Conservation (phyloP, 1,139 yeast species). For the Pichia norvegensis region DNA sequence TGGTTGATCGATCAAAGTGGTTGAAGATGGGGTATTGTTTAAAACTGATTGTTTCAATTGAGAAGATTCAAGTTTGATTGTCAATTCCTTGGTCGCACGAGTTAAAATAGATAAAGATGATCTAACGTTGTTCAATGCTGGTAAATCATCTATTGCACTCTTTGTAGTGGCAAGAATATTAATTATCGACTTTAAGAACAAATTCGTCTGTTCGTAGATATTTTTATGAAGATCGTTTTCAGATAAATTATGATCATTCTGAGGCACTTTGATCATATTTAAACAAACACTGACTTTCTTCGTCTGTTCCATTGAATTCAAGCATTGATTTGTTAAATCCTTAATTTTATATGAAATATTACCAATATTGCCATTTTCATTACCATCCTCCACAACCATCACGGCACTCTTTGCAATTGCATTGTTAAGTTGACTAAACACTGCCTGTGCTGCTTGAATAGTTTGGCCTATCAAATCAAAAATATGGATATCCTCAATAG, state of each 20-base stretch:
- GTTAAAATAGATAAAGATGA: conserved; percentile 76
- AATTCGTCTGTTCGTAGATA: conserved; percentile 83
- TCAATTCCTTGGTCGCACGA: conserved; percentile 83
- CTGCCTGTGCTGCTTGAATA: conserved; percentile 69
- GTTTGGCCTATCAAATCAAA: conserved; percentile 70
- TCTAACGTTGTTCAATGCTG: conserved; percentile 71
- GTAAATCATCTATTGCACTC: conserved; percentile 71
- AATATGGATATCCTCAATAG: conserved; percentile 67
- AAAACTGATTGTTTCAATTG: conserved; percentile 36
- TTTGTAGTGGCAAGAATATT: conserved; percentile 79
- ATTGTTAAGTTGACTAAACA: conserved; percentile 67
- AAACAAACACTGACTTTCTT: conserved; percentile 56
- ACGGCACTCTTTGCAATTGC: conserved; percentile 70
- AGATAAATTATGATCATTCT: conserved; percentile 36
- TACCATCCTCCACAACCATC: conserved; percentile 34
- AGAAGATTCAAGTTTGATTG: conserved; percentile 64
- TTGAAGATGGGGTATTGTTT: conserved; percentile 12
- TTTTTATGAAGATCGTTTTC: conserved; percentile 51
- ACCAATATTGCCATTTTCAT: conserved; percentile 8
- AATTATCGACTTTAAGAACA: conserved; percentile 74
- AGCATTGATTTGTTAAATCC: conserved; percentile 73
- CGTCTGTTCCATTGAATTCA: conserved; percentile 73
- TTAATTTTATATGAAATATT: conserved; percentile 54
- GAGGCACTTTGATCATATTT: conserved; percentile 31
- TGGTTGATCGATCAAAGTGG: conserved; percentile 24